Conservation (phyloP, 148 eudicot species). For the Fallopia convolvulus region DNA sequence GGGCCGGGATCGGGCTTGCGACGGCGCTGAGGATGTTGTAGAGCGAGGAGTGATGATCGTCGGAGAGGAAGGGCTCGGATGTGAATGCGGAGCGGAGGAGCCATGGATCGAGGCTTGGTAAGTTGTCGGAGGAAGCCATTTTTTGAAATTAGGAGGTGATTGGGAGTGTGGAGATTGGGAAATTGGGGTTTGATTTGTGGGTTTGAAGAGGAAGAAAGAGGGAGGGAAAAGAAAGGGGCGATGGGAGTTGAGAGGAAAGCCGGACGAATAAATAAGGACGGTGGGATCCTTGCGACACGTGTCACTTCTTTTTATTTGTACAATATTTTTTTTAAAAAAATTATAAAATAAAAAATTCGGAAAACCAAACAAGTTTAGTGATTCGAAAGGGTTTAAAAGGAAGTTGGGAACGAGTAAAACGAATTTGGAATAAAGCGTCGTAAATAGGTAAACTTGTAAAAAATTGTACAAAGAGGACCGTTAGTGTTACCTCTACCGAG, state of each 20-base stretch:
- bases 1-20: neutral
- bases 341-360: too few relatives aligned
- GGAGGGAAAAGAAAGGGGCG: neutral
- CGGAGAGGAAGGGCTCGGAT: constrained; percentile 52
- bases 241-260: neutral
- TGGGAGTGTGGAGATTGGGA: neutral
- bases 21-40: neutral
- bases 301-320: constrained; percentile 5
- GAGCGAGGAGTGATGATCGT: constrained; percentile 9
- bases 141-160: neutral
- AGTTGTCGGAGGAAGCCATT: constrained; percentile 47
- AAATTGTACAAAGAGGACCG: too few relatives aligned
- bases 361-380: too few relatives aligned
- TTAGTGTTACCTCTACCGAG: too few relatives aligned
- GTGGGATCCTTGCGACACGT: constrained; percentile 44
- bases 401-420: too few relatives aligned
- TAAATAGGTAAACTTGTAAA: too few relatives aligned
- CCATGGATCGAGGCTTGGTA: constrained; percentile 48
- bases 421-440: too few relatives aligned
- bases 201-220: neutral
- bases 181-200: neutral
- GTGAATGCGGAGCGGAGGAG: constrained; percentile 27
- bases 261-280: constrained; percentile 53
- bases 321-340: neutral
- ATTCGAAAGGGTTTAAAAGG: too few relatives aligned